Evolutionary conservation across 495 filamentous ascomycete genomes (phyloP).

Genomic region (Daldinia vernicosa): DNA sequence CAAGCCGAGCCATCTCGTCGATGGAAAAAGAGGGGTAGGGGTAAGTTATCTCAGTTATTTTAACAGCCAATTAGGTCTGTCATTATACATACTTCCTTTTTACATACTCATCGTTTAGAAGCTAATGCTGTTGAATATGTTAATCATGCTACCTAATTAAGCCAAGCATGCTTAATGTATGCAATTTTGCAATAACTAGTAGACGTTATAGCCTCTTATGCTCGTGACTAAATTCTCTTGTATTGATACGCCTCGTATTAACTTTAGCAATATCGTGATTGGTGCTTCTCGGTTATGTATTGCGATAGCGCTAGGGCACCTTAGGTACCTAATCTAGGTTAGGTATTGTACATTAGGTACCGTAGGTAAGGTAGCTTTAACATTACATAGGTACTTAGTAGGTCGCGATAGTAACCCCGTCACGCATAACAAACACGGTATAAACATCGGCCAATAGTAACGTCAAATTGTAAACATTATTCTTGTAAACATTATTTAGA

Average conservation of each 20-base stretch:
- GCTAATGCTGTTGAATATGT: background rate
- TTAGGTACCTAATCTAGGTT: background rate
- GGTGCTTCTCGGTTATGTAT: background rate
- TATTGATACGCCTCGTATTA: background rate
- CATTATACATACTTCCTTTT: background rate
- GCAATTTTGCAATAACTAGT: too few species aligned
- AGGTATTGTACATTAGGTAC: too few species aligned
- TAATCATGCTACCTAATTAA: too few species aligned
- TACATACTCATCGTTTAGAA: background rate
- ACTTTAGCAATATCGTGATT: background rate
- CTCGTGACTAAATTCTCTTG: too few species aligned
- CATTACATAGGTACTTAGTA: too few species aligned
- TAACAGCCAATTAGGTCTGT: background rate
- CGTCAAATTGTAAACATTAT: background rate
- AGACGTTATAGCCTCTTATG: too few species aligned
- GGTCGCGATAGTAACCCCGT: background rate
- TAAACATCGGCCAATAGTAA: background rate
- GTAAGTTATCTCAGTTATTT: background rate
- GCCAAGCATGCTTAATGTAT: too few species aligned
- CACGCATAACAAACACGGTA: background rate
- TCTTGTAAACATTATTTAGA: background rate
- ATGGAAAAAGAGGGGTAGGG: constrained; percentile 15
- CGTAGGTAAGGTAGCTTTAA: background rate
- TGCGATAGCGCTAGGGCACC: background rate
- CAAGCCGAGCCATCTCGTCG: constrained; percentile 9